Evolutionary conservation across 768 basidiomycete genomes (phyloP).

Genomic region (Leccinum boreale): DNA sequence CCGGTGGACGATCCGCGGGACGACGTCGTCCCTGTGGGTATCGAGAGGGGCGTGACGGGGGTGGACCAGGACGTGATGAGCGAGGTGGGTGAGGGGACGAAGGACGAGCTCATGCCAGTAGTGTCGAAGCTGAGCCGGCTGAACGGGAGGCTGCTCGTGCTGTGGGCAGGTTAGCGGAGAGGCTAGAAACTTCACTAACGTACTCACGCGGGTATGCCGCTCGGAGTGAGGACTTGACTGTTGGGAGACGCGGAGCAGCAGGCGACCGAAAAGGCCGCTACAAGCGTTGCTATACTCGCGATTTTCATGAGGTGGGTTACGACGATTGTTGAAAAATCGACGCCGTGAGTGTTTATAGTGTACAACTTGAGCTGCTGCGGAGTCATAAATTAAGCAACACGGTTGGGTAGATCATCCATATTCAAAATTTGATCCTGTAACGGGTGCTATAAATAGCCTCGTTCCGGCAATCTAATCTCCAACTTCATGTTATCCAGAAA

Average conservation of each 20-base stretch:
- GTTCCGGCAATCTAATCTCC: background rate
- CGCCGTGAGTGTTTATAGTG: background rate
- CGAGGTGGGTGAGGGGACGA: conserved; percentile 21
- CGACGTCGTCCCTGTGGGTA: background rate
- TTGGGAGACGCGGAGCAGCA: conserved; percentile 10
- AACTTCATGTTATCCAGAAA: no score
- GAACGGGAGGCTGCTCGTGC: conserved; percentile 21
- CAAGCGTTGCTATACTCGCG: background rate
- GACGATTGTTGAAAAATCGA: background rate
- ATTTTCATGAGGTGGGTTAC: conserved; percentile 13
- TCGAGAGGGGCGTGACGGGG: conserved; percentile 8
- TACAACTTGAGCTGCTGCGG: conserved; percentile 13
- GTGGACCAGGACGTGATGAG: conserved; percentile 28
- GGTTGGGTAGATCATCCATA: background rate
- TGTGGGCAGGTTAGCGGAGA: background rate
- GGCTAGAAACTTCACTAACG: background rate
- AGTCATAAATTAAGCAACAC: conserved; percentile 12
- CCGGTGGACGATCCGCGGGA: background rate
- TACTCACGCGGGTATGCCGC: conserved; percentile 23
- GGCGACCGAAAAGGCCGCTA: conserved; percentile 7
- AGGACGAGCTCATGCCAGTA: conserved; percentile 12
- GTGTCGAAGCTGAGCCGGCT: conserved; percentile 22
- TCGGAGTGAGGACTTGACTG: conserved; percentile 2
- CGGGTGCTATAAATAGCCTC: background rate
- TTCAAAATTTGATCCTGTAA: background rate